Evolutionary conservation across 2,329 filamentous ascomycete species (phyloP).

Genomic region (Massarina eburnea): DNA sequence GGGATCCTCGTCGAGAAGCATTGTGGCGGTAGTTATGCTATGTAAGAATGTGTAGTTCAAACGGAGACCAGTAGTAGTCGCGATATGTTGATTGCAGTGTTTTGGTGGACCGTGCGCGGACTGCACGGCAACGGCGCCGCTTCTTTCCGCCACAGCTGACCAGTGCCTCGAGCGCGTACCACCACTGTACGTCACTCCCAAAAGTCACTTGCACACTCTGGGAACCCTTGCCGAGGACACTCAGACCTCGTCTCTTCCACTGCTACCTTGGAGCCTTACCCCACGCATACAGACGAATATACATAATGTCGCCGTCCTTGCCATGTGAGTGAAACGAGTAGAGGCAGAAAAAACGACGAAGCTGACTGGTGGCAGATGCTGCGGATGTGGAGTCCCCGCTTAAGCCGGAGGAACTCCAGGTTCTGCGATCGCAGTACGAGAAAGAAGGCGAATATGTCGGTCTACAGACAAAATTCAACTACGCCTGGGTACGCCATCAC

Average conservation of each 20-base stretch:
- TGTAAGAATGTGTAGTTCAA: slow-evolving; percentile 3
- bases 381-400: slow-evolving; percentile 96
- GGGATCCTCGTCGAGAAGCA: slow-evolving; percentile 94
- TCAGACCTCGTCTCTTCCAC: slow-evolving; percentile 1
- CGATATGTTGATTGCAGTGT: slow-evolving; percentile 34
- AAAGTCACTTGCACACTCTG: slow-evolving; percentile 19
- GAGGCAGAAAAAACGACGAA: background rate
- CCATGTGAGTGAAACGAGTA: slow-evolving; percentile 30
- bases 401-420: slow-evolving; percentile 87
- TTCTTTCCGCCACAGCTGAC: slow-evolving; percentile 18
- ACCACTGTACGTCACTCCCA: slow-evolving; percentile 40
- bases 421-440: slow-evolving; percentile 91
- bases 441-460: slow-evolving; percentile 97
- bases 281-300: background rate
- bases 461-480: slow-evolving; percentile 99
- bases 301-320: slow-evolving; percentile 39
- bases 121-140: slow-evolving; percentile 29
- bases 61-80: slow-evolving; percentile 9
- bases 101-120: slow-evolving; percentile 28
- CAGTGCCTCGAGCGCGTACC: slow-evolving; percentile 29
- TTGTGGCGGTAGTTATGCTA: slow-evolving; percentile 51
- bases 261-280: background rate
- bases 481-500: slow-evolving; percentile 76
- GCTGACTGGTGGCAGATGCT: slow-evolving; percentile 67
- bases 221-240: background rate